Percentiles rank a stretch among this genome's conserved stretches.
Evolutionary conservation across 192 early-diverging fungal species (phyloP).

Genomic region (Coemansia sp.): DNA sequence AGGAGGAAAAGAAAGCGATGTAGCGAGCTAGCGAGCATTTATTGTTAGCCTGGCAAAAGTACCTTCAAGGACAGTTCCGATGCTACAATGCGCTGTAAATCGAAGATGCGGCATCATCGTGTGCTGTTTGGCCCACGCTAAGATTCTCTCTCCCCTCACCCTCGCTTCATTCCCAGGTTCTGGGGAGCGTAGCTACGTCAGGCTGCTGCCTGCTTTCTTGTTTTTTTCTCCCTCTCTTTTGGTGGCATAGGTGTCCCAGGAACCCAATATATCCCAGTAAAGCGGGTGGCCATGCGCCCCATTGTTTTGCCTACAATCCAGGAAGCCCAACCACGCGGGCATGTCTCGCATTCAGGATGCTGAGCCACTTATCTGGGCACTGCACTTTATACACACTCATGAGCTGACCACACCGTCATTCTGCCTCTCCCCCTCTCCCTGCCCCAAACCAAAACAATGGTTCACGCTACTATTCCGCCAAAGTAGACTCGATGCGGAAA

Average conservation of each 20-base stretch:
- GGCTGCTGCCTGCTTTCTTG: not conserved
- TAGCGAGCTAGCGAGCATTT: too few species aligned
- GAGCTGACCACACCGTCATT: not conserved
- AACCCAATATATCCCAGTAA: not conserved
- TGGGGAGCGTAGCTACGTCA: conserved; percentile 9
- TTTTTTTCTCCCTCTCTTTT: not conserved
- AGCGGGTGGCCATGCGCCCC: not conserved
- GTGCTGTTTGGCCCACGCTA: too few species aligned
- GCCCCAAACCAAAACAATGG: not conserved
- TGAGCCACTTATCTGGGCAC: not conserved
- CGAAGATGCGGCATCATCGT: too few species aligned
- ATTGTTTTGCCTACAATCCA: not conserved
- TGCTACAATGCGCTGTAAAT: too few species aligned
- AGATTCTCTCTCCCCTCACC: too few species aligned
- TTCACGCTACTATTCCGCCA: not conserved
- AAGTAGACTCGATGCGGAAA: not conserved
- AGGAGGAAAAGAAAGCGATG: too few species aligned
- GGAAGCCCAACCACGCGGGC: not conserved
- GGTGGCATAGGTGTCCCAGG: not conserved
- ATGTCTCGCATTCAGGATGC: not conserved
- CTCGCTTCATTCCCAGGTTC: not conserved
- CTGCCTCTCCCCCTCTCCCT: too few species aligned
- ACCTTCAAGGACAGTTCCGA: too few species aligned
- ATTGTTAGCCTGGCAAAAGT: too few species aligned
- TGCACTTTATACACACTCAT: not conserved